Evolutionary conservation across 148 eudicot species (phyloP), one percentile per base, ranked within the genome.

Genomic region (Nyssa sinensis): DNA sequence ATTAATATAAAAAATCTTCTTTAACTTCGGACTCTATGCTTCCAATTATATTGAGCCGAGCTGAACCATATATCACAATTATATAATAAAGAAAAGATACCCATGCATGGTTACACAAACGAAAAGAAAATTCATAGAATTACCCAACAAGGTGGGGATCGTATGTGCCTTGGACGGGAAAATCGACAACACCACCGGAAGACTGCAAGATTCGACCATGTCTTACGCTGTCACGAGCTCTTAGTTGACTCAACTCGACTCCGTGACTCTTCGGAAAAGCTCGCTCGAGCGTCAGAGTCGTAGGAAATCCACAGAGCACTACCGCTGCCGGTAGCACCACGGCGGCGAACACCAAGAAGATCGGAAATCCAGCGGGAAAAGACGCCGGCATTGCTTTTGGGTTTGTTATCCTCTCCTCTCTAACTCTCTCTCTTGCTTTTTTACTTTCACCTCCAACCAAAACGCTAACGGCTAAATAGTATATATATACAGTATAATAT

Each of bases 71-170:
- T n/a, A n/a, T n/a, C n/a, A n/a, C n/a, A n/a, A n/a, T n/a, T n/a
- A n/a, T n/a, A n/a, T n/a, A n/a, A n/a, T n/a, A n/a, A n/a, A n/a
- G n/a, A n/a, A n/a, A n/a, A n/a, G n/a, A n/a, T n/a, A n/a, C n/a
- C n/a, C n/a, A n/a, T n/a, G n/a, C n/a, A n/a, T n/a, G n/a, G n/a
- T n/a, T n/a, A n/a, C 8, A 41, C 6, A 21, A 5, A 24, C 6
- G 7, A 55, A 17, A n/a, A 14, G 6, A 19, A n/a, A 55, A 55
- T 44, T 17, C 27, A 41, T 64, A 44, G 62, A 64, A 66, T 78
- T 88, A 94, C 98, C 98, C 98, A 84, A 92, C 97, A 74, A 79
- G 82, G 79, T 80, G 89, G 2, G 98, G 98, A 83, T 92, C 86
- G 63, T 77, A 95, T 57, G 88, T 87, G 33, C 98, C 98, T 35